These are phyloP conservation scores for Lomentospora prolificans DNA, from an alignment of 2,329 filamentous ascomycete species.

Conservation along the genomic window DNA sequence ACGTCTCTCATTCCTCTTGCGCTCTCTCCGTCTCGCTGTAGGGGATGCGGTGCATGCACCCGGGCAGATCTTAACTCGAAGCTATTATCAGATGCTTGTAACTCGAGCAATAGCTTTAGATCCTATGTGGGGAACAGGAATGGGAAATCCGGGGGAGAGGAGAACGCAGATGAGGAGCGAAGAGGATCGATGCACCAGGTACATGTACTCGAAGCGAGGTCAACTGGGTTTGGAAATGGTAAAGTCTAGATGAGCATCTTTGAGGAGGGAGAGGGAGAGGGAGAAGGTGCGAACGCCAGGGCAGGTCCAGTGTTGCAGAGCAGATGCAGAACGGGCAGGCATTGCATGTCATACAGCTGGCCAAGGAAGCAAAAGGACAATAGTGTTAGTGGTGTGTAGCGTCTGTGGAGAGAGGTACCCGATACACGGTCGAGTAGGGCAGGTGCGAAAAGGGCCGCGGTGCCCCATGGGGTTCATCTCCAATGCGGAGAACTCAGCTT, in stretches of 20 bases:
- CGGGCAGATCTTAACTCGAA: neutral
- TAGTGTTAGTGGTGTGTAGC: neutral
- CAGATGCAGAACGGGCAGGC: neutral
- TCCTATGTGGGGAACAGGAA: neutral
- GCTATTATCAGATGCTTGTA: neutral
- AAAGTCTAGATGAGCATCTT: neutral
- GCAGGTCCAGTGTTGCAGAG: neutral
- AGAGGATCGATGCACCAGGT: neutral
- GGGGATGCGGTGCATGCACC: neutral
- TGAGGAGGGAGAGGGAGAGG: neutral
- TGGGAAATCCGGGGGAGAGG: slow-evolving; percentile 3
- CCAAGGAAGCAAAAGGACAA: no score
- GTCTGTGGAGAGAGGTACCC: neutral
- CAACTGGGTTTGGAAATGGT: neutral
- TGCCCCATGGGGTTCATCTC: slow-evolving; percentile 8
- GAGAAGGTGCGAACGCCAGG: no score
- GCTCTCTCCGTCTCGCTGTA: no score
- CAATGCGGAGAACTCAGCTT: slow-evolving; percentile 5
- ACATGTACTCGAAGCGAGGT: neutral
- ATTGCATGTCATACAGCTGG: neutral
- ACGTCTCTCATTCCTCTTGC: neutral
- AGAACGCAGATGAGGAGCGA: slow-evolving; percentile 1
- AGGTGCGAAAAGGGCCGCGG: neutral
- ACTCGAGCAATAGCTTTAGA: neutral
- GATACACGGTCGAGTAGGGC: neutral